Percentiles rank a stretch among this genome's conserved stretches.
Conservation (phyloP, 768 basidiomycete genomes). For the Suillus cothurnatus region DNA sequence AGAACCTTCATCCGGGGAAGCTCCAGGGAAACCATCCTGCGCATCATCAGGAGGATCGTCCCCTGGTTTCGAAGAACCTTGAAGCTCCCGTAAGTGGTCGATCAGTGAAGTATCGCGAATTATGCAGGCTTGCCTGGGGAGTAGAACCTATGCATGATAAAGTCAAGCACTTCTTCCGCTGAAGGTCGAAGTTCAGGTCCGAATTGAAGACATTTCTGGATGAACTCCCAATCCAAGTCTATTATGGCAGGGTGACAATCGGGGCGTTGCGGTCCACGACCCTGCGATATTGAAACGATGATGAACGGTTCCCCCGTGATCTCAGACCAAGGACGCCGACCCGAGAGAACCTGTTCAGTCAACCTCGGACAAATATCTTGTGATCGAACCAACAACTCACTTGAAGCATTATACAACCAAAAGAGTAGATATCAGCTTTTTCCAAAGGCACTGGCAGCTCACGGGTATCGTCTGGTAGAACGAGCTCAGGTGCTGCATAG, state of each 20-base stretch:
- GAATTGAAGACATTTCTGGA: background rate
- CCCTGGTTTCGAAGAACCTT: background rate
- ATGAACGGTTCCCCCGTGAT: background rate
- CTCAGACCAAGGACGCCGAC: background rate
- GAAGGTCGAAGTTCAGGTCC: background rate
- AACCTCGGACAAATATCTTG: background rate
- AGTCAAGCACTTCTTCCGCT: background rate
- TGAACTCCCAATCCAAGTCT: background rate
- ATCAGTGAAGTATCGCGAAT: accelerated
- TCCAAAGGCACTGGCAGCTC: no score
- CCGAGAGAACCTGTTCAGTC: background rate
- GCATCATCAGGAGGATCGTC: background rate
- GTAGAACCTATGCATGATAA: background rate
- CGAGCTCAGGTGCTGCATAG: no score
- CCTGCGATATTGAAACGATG: background rate
- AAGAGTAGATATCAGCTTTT: no score
- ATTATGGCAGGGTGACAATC: background rate
- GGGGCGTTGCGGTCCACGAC: background rate
- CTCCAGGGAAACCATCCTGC: background rate
- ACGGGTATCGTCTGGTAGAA: no score
- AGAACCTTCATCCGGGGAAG: background rate
- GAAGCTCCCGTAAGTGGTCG: background rate
- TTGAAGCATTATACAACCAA: no score
- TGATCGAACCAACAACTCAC: background rate
- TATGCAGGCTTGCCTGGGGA: background rate